phyloP scores from a whole-genome alignment of 2,329 filamentous ascomycete species.

The Tolypocladium tropicale region DNA sequence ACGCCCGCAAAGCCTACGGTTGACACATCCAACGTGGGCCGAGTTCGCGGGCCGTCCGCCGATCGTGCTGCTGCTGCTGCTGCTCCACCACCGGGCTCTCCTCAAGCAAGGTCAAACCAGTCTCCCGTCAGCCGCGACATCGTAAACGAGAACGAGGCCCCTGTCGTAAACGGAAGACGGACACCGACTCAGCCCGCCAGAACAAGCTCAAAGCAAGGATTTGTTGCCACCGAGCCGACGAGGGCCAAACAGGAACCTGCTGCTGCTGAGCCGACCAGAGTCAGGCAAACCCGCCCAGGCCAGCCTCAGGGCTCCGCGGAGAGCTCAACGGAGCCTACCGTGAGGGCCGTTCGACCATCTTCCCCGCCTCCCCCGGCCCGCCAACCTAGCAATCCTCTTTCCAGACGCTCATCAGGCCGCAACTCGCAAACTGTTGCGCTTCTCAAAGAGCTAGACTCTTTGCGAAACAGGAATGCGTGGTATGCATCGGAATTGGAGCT shows the following conservation, averaged over 20 bases:
- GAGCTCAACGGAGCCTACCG: slow-evolving; percentile 48
- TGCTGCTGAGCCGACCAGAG: slow-evolving; percentile 20
- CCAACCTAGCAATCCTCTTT: slow-evolving; percentile 47
- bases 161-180: slow-evolving; percentile 48
- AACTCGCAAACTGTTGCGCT: slow-evolving; percentile 63
- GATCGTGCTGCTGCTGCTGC: slow-evolving; percentile 30
- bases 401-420: slow-evolving; percentile 48
- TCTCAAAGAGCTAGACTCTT: slow-evolving; percentile 75
- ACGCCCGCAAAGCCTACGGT: slow-evolving; percentile 36
- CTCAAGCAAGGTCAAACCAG: slow-evolving; percentile 21
- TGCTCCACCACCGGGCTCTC: slow-evolving; percentile 23
- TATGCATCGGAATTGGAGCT: slow-evolving; percentile 91
- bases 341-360: slow-evolving; percentile 36
- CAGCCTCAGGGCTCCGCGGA: slow-evolving; percentile 59
- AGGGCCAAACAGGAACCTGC: slow-evolving; percentile 27
- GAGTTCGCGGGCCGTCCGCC: slow-evolving; percentile 38
- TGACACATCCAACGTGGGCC: slow-evolving; percentile 28
- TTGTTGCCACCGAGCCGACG: slow-evolving; percentile 13
- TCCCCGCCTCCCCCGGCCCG: slow-evolving; percentile 50
- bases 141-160: slow-evolving; percentile 36
- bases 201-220: slow-evolving; percentile 25
- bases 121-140: slow-evolving; percentile 29
- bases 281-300: slow-evolving; percentile 17
- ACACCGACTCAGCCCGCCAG: slow-evolving; percentile 47
- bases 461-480: slow-evolving; percentile 87